Conservation (phyloP, 164 flowering plant genomes). For the Sedum album region DNA sequence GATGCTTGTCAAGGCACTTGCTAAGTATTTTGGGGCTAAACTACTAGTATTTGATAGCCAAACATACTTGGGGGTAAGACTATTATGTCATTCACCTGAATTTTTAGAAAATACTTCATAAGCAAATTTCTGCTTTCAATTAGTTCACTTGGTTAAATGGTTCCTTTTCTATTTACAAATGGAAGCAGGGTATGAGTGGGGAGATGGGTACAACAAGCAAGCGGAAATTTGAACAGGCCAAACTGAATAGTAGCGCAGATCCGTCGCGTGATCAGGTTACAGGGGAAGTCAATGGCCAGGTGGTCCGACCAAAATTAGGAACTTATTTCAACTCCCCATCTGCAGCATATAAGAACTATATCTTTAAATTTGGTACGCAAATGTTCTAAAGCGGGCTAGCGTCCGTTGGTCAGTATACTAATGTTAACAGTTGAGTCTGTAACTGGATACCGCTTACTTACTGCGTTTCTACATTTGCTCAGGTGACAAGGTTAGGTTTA, state of each 20-base stretch:
- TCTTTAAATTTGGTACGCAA: constrained; percentile 47
- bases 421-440: background rate
- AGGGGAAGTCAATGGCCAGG: constrained; percentile 14
- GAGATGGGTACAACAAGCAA: constrained; percentile 42
- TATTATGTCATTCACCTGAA: background rate
- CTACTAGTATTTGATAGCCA: constrained; percentile 80
- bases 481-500: constrained; percentile 77
- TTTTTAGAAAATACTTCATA: background rate
- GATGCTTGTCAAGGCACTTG: constrained; percentile 83
- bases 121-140: background rate
- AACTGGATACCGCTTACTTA: background rate
- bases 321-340: too few relatives aligned
- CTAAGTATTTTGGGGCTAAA: constrained; percentile 71
- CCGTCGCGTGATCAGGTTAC: constrained; percentile 16
- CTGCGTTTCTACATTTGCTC: constrained; percentile 11
- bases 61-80: constrained; percentile 69
- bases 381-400: background rate
- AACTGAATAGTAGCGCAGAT: constrained; percentile 26
- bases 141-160: too few relatives aligned
- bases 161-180: background rate
- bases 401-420: background rate
- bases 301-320: constrained; percentile 41
- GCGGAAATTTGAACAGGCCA: constrained; percentile 31
- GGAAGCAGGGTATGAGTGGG: constrained; percentile 41
- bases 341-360: constrained; percentile 38